A percentile compares a stretch with the other conserved stretches of the same genome.
Conservation (phyloP, 768 basidiomycete species). For the Sarcodon sp. region DNA sequence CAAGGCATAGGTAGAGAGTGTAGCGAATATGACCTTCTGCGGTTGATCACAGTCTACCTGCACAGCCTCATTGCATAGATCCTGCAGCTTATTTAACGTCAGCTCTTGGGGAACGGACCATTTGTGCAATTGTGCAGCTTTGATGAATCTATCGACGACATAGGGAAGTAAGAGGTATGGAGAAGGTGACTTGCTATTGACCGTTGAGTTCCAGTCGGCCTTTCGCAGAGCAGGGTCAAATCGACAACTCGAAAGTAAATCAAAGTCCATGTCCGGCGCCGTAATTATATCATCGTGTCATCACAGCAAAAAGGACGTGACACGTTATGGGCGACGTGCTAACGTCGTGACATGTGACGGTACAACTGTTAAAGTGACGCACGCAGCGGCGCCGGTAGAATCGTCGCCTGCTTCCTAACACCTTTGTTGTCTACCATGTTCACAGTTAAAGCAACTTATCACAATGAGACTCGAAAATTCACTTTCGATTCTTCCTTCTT, state of each 20-base stretch:
- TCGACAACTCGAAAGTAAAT: conserved; percentile 40
- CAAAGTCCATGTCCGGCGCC: conserved; percentile 7
- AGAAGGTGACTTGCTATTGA: conserved; percentile 32
- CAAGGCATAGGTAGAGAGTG: conserved; percentile 13
- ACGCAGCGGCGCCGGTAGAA: conserved; percentile 5
- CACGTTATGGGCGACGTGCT: conserved; percentile 6
- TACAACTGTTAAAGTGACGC: neutral
- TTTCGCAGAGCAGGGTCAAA: conserved; percentile 38
- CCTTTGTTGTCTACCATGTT: conserved; percentile 37
- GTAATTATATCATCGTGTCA: neutral
- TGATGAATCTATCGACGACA: conserved; percentile 46
- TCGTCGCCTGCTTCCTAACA: conserved; percentile 10
- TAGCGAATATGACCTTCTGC: conserved; percentile 3
- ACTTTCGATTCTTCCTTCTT: conserved; percentile 42
- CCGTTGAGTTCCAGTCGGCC: conserved; percentile 43
- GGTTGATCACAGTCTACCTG: conserved; percentile 1
- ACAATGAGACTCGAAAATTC: conserved; percentile 55
- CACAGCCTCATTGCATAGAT: conserved; percentile 33
- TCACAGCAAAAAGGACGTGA: neutral
- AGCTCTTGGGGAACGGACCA: conserved; percentile 30
- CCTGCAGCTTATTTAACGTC: conserved; percentile 25
- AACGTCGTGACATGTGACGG: conserved; percentile 6
- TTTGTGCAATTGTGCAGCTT: conserved; percentile 34
- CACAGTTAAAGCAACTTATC: conserved; percentile 70
- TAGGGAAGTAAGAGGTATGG: conserved; percentile 48